phyloP scores from a whole-genome alignment of 2,329 filamentous ascomycete species.

The Passalora sequoiae region DNA sequence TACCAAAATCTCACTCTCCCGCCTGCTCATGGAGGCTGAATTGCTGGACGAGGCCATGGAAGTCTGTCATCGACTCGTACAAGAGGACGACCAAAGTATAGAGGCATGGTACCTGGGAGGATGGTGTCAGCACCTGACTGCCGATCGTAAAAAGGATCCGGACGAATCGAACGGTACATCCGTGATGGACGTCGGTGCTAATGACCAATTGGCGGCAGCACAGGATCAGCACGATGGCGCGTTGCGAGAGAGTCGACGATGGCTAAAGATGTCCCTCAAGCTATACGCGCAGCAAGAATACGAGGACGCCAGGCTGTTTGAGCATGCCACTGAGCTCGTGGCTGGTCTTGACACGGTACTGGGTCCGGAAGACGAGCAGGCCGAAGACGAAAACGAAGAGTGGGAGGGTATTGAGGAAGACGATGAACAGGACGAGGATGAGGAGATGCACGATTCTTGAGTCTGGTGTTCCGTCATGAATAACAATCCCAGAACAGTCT shows the following conservation, averaged over 20 bases:
- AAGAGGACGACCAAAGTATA: slow-evolving; percentile 88
- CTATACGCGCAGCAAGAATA: slow-evolving; percentile 77
- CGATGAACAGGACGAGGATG: slow-evolving; percentile 21
- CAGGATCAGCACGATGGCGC: slow-evolving; percentile 39
- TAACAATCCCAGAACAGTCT: too few relatives aligned
- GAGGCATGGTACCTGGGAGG: slow-evolving; percentile 97
- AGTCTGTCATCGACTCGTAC: slow-evolving; percentile 75
- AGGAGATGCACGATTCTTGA: slow-evolving; percentile 29
- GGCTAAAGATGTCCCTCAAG: slow-evolving; percentile 74
- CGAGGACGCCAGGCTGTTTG: slow-evolving; percentile 72
- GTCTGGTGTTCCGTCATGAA: not conserved
- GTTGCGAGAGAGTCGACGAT: slow-evolving; percentile 71
- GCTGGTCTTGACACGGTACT: slow-evolving; percentile 42
- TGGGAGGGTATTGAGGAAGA: slow-evolving; percentile 31
- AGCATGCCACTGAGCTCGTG: slow-evolving; percentile 69
- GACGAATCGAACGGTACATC: slow-evolving; percentile 17
- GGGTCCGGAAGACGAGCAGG: slow-evolving; percentile 41
- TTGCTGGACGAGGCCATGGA: slow-evolving; percentile 80
- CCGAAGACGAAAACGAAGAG: slow-evolving; percentile 37
- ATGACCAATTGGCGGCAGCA: slow-evolving; percentile 6
- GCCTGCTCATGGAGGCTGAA: slow-evolving; percentile 83
- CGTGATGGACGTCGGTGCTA: slow-evolving; percentile 30
- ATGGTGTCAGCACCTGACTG: slow-evolving; percentile 80
- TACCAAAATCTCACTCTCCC: slow-evolving; percentile 73
- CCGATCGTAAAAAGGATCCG: slow-evolving; percentile 55